Evolutionary conservation across 164 flowering plant species (phyloP).

Genomic region (Malania oleifera): DNA sequence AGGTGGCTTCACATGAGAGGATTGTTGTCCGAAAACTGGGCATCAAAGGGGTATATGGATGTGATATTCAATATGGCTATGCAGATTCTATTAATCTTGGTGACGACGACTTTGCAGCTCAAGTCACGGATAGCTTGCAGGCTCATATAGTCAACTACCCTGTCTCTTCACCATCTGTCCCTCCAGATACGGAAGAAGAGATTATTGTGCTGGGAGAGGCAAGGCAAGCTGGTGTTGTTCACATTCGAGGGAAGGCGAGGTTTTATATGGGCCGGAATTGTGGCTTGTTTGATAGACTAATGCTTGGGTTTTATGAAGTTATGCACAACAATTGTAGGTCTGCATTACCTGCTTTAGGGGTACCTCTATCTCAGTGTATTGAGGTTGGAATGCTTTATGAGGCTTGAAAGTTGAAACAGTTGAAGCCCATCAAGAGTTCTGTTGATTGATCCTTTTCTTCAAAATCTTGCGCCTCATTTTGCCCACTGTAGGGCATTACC

Average conservation of each 20-base stretch:
- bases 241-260: constrained; percentile 71
- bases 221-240: constrained; percentile 51
- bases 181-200: constrained; percentile 32
- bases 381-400: constrained; percentile 89
- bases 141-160: constrained; percentile 23
- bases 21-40: constrained; percentile 47
- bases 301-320: constrained; percentile 71
- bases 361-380: constrained; percentile 52
- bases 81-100: constrained; percentile 56
- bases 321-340: constrained; percentile 71
- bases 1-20: constrained; percentile 56
- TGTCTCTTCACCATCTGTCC: constrained; percentile 6
- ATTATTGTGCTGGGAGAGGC: constrained; percentile 44
- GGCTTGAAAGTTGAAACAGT: constrained; percentile 51
- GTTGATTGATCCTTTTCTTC: too few relatives aligned
- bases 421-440: too few relatives aligned
- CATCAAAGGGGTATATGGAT: constrained; percentile 52
- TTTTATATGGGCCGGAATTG: constrained; percentile 44
- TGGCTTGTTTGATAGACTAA: constrained; percentile 52
- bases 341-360: constrained; percentile 56
- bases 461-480: too few relatives aligned
- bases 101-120: constrained; percentile 48
- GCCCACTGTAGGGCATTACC: too few relatives aligned
- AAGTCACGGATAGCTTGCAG: constrained; percentile 37
- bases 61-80: constrained; percentile 69